Percentiles rank a stretch among this genome's conserved stretches.
Evolutionary conservation across 2,329 filamentous ascomycete genomes (phyloP).

Genomic region (Basipetospora chlamydospora): DNA sequence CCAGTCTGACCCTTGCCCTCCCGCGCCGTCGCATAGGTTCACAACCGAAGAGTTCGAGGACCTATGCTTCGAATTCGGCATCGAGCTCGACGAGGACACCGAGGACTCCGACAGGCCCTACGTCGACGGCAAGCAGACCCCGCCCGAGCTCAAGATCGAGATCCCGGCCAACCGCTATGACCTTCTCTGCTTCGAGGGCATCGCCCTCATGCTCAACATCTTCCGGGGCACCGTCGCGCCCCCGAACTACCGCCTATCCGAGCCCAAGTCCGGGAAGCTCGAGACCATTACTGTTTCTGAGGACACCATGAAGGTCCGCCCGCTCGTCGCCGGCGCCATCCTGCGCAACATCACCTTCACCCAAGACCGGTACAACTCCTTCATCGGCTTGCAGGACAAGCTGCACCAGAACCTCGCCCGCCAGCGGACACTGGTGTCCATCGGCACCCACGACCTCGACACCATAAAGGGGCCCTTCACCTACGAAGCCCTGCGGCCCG

Average conservation of each 20-base stretch:
- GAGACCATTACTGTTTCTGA: conserved; percentile 70
- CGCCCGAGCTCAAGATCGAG: conserved; percentile 92
- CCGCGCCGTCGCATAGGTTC: conserved; percentile 36
- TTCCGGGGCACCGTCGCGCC: conserved; percentile 65
- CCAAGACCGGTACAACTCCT: conserved; percentile 82
- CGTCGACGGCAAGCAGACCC: conserved; percentile 67
- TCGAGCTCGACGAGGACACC: conserved; percentile 95
- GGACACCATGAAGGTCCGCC: conserved; percentile 63
- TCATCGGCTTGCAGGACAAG: conserved; percentile 97
- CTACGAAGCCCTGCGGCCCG: conserved; percentile 84
- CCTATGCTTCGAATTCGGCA: conserved; percentile 95
- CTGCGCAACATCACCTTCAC: conserved; percentile 86
- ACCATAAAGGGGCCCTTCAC: conserved; percentile 90
- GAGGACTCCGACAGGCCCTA: conserved; percentile 54
- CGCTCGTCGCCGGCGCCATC: conserved; percentile 79
- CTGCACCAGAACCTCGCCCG: conserved; percentile 91
- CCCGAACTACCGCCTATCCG: conserved; percentile 65
- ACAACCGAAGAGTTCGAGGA: conserved; percentile 94
- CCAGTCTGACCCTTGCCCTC: too few species aligned
- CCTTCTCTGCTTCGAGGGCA: conserved; percentile 95
- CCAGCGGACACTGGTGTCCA: conserved; percentile 85
- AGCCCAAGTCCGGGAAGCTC: conserved; percentile 57
- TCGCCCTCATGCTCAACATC: conserved; percentile 88
- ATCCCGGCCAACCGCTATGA: conserved; percentile 91
- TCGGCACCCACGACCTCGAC: conserved; percentile 93